Conservation (phyloP, 2,329 filamentous ascomycete genomes). For the Gliomastix tumulicola region DNA sequence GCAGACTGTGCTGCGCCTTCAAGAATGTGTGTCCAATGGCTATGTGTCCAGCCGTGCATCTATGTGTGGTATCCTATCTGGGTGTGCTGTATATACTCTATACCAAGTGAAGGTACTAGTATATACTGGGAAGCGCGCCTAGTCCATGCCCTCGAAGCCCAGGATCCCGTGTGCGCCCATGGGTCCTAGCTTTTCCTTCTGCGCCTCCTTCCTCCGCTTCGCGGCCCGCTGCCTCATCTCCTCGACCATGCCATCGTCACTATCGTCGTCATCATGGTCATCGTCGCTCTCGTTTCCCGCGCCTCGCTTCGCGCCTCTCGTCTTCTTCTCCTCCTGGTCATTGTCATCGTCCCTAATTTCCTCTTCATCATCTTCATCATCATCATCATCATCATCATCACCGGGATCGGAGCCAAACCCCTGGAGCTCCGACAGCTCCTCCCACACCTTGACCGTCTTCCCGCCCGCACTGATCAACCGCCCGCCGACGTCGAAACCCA, state of each 20-base stretch:
- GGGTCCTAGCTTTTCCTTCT: constrained; percentile 35
- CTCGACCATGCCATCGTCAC: constrained; percentile 17
- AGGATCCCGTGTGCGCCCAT: constrained; percentile 45
- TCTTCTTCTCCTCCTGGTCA: too few relatives aligned
- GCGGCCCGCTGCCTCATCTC: constrained; percentile 34
- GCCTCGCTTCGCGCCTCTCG: constrained; percentile 10
- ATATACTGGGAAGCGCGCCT: too few relatives aligned
- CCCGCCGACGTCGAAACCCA: constrained; percentile 79
- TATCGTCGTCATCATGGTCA: constrained; percentile 35
- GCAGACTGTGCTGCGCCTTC: too few relatives aligned
- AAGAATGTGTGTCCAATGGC: too few relatives aligned
- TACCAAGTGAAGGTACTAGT: not conserved
- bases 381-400: constrained; percentile 37
- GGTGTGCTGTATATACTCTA: too few relatives aligned
- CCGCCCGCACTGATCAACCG: constrained; percentile 89
- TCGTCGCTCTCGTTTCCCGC: constrained; percentile 34
- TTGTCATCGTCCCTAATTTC: constrained; percentile 33
- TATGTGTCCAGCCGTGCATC: too few relatives aligned
- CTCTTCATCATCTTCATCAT: constrained; percentile 34
- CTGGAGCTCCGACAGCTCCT: constrained; percentile 60
- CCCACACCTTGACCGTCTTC: constrained; percentile 82
- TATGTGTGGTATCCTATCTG: not conserved
- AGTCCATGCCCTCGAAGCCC: constrained; percentile 41
- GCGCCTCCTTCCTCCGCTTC: constrained; percentile 34
- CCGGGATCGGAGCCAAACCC: constrained; percentile 36